Evolutionary conservation across 345 rosid genomes (phyloP).

Genomic region (Melaleuca alternifolia): DNA sequence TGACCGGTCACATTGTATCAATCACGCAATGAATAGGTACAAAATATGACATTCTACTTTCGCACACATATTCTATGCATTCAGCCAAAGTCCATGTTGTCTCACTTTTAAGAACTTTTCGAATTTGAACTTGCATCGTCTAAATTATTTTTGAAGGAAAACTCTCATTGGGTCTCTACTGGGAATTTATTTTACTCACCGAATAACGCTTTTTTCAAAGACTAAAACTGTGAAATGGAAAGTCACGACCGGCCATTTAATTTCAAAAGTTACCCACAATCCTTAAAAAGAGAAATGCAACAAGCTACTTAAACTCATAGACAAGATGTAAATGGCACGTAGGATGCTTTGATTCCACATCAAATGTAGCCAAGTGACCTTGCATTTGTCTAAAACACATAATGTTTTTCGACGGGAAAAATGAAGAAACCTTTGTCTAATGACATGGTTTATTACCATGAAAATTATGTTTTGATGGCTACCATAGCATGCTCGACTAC

Average conservation of each 20-base stretch:
- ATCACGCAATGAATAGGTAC: not conserved
- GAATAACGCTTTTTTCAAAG: not conserved
- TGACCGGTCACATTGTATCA: accelerated
- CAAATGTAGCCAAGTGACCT: not conserved
- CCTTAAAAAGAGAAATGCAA: too few relatives aligned
- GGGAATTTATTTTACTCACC: not conserved
- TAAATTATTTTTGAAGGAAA: not conserved
- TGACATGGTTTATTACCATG: not conserved
- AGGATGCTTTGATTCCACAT: too few relatives aligned
- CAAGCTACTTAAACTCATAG: too few relatives aligned
- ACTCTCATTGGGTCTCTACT: not conserved
- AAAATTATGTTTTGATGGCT: too few relatives aligned
- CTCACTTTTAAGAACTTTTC: not conserved
- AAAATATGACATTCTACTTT: not conserved
- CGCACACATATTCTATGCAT: not conserved
- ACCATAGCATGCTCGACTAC: not conserved
- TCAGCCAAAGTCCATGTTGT: not conserved
- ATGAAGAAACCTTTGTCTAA: not conserved
- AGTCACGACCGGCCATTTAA: not conserved
- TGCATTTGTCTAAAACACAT: not conserved
- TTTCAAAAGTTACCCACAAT: not conserved
- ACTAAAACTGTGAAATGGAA: not conserved
- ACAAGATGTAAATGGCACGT: too few relatives aligned
- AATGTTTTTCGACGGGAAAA: not conserved
- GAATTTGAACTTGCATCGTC: not conserved